Evolutionary conservation across 2,329 filamentous ascomycete genomes (phyloP).

Genomic region (Epicoccum nigrum): DNA sequence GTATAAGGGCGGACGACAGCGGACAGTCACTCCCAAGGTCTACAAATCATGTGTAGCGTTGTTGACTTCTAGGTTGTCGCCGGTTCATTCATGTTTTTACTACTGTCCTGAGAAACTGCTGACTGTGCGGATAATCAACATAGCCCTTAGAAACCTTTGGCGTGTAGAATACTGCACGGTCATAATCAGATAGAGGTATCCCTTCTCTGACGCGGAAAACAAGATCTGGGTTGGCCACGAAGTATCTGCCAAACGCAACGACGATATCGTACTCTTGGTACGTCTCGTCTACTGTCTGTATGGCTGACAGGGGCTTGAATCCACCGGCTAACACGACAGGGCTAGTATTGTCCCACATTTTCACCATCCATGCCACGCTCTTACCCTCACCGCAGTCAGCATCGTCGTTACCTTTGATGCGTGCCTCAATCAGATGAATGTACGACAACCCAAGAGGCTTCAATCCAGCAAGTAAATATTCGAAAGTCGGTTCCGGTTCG

Average conservation of each 20-base stretch:
- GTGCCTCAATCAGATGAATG: constrained; percentile 6
- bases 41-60: too few species aligned
- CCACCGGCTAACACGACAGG: constrained; percentile 51
- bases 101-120: constrained; percentile 11
- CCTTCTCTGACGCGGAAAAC: constrained; percentile 50
- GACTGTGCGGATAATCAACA: constrained; percentile 19
- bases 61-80: neutral
- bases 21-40: too few species aligned
- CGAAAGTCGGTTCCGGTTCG: constrained; percentile 60
- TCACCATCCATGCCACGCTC: constrained; percentile 21
- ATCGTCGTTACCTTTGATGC: constrained; percentile 19
- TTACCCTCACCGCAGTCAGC: constrained; percentile 21
- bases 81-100: neutral
- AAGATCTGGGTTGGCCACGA: constrained; percentile 55
- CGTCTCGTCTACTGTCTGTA: constrained; percentile 40
- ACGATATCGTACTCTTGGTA: constrained; percentile 37
- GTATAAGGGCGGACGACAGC: too few species aligned
- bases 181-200: constrained; percentile 48
- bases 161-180: constrained; percentile 35
- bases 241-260: constrained; percentile 54
- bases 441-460: constrained; percentile 1
- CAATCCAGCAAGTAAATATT: constrained; percentile 28
- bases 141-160: constrained; percentile 22
- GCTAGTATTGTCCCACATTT: constrained; percentile 14
- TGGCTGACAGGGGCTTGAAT: constrained; percentile 44